Percentiles rank a stretch among this genome's conserved stretches.
These are phyloP conservation scores for Chalciporus chontae DNA, from an alignment of 768 basidiomycete genomes.

Conservation along the genomic window DNA sequence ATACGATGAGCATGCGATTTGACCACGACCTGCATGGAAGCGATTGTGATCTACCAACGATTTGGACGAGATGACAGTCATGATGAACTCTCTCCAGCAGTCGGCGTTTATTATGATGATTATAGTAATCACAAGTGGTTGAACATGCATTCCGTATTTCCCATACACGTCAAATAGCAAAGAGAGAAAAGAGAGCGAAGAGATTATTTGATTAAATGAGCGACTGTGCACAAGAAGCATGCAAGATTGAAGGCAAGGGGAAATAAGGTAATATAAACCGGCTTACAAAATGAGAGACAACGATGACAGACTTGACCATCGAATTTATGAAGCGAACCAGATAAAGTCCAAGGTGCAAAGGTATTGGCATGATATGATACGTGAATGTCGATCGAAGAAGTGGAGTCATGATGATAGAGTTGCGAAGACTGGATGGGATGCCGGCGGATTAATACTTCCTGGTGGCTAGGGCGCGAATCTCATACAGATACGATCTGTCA, in stretches of 20 bases:
- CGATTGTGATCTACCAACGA: constrained; percentile 1
- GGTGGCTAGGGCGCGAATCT: constrained; percentile 84
- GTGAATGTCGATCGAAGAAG: not conserved
- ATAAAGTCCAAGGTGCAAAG: constrained; percentile 18
- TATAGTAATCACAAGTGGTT: constrained; percentile 21
- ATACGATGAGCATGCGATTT: constrained; percentile 50
- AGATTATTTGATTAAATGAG: constrained; percentile 15
- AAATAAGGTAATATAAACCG: constrained; percentile 25
- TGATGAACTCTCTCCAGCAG: not conserved
- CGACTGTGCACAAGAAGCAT: constrained; percentile 27
- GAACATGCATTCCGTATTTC: constrained; percentile 33
- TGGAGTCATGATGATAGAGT: not conserved
- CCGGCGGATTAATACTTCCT: constrained; percentile 59
- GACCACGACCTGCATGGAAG: constrained; percentile 47
- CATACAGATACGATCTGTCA: constrained; percentile 67
- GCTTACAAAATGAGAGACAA: constrained; percentile 28
- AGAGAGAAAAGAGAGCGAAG: constrained; percentile 11
- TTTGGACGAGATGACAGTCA: not conserved
- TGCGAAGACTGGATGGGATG: not conserved
- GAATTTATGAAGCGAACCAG: constrained; percentile 20
- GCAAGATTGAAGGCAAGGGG: constrained; percentile 24
- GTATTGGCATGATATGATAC: constrained; percentile 16
- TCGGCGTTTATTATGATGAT: constrained; percentile 16
- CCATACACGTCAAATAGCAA: constrained; percentile 36
- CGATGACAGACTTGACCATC: constrained; percentile 15